Evolutionary conservation across 176 grass and related monocot species (phyloP).

Genomic region (Raddia distichophylla): DNA sequence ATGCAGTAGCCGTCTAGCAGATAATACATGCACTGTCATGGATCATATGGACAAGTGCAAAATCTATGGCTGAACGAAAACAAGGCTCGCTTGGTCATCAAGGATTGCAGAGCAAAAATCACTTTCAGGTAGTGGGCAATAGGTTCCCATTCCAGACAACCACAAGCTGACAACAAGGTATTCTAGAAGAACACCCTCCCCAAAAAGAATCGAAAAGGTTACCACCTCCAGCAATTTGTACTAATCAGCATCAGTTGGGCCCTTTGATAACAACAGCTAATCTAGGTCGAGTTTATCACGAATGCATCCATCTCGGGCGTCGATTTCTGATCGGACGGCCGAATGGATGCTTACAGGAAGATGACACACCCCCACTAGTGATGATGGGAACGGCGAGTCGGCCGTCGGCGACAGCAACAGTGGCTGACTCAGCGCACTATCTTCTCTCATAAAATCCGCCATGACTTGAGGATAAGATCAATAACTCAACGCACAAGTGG

Average conservation of each 20-base stretch:
- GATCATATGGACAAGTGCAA: too few species aligned
- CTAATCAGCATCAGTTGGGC: background rate
- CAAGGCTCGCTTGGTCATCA: too few species aligned
- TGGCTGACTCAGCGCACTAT: constrained; percentile 35
- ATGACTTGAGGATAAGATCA: constrained; percentile 31
- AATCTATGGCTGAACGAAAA: too few species aligned
- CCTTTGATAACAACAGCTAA: background rate
- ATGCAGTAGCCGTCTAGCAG: too few species aligned
- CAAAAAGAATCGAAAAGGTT: background rate
- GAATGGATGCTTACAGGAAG: background rate
- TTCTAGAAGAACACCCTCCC: background rate
- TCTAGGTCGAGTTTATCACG: background rate
- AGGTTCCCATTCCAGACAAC: background rate
- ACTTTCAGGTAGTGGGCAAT: constrained; percentile 16
- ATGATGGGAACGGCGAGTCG: background rate
- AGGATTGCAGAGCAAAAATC: too few species aligned
- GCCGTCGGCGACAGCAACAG: constrained; percentile 12
- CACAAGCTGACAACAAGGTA: background rate
- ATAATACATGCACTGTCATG: too few species aligned
- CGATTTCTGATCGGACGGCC: background rate
- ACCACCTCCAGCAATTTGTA: background rate
- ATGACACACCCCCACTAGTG: background rate
- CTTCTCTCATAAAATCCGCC: background rate
- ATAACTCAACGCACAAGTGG: background rate
- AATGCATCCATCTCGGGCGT: background rate